Evolutionary conservation across 2,329 filamentous ascomycete genomes (phyloP).

Genomic region (Fusarium armeniacum): DNA sequence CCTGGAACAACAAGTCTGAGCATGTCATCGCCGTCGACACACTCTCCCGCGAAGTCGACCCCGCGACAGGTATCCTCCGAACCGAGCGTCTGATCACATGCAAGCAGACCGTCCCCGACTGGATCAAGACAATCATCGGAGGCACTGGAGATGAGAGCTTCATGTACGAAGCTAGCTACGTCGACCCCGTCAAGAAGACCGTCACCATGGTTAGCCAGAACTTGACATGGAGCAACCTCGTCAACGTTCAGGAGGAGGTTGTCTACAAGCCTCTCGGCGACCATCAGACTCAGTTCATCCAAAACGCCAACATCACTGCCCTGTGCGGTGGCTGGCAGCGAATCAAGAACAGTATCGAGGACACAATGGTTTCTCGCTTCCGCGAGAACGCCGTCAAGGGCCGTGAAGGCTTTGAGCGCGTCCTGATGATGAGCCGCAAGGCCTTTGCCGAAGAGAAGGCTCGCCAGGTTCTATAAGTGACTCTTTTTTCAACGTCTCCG

Average conservation of each 20-base stretch:
- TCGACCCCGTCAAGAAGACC: slow-evolving; percentile 84
- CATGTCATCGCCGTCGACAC: slow-evolving; percentile 98
- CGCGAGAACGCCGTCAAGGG: slow-evolving; percentile 92
- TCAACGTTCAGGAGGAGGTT: slow-evolving; percentile 94
- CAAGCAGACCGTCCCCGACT: slow-evolving; percentile 77
- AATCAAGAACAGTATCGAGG: slow-evolving; percentile 96
- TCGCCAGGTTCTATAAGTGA: slow-evolving; percentile 55
- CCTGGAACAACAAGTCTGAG: slow-evolving; percentile 98
- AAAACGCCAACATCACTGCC: slow-evolving; percentile 93
- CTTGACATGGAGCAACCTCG: slow-evolving; percentile 90
- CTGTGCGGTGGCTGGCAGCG: slow-evolving; percentile 97
- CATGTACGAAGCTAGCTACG: slow-evolving; percentile 96
- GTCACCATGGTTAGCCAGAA: slow-evolving; percentile 98
- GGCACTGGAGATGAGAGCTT: slow-evolving; percentile 80
- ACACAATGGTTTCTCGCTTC: slow-evolving; percentile 89
- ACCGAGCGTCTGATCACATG: slow-evolving; percentile 74
- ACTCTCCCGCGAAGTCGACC: slow-evolving; percentile 75
- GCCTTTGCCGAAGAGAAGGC: slow-evolving; percentile 93
- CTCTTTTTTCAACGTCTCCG: slow-evolving; percentile 1
- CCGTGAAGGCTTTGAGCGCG: slow-evolving; percentile 93
- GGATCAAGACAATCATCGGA: slow-evolving; percentile 85
- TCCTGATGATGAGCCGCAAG: slow-evolving; percentile 91
- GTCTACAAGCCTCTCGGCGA: slow-evolving; percentile 76
- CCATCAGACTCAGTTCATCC: slow-evolving; percentile 82
- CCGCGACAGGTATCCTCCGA: slow-evolving; percentile 70